Conservation (phyloP, 1,284 basidiomycete genomes). For the Phylloporus gajari region DNA sequence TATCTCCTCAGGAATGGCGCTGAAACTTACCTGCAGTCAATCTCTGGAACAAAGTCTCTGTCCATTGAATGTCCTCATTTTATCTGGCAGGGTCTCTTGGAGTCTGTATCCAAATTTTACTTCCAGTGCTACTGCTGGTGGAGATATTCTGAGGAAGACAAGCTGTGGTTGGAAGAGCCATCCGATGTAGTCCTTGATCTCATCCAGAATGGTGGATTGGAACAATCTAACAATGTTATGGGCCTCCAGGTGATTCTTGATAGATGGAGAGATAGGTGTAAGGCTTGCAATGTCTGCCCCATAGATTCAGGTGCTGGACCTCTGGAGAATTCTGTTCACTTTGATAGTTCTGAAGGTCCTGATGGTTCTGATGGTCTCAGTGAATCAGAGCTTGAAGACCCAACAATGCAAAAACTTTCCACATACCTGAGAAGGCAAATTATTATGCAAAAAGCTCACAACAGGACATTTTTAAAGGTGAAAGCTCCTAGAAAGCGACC, state of each 20-base stretch:
- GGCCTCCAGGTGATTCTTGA: conserved; percentile 4
- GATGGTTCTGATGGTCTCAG: no score
- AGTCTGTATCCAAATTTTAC: not conserved
- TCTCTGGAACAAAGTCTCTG: conserved; percentile 7
- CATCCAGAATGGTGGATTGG: conserved; percentile 7
- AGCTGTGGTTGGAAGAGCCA: conserved; percentile 12
- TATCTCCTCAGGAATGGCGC: conserved; percentile 12
- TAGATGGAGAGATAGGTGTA: conserved; percentile 15
- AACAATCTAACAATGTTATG: not conserved
- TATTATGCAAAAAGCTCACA: conserved; percentile 1
- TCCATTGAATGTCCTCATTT: conserved; percentile 10
- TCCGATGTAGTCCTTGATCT: conserved; percentile 4
- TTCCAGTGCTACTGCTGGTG: conserved; percentile 16
- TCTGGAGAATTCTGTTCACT: not conserved
- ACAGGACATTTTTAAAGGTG: not conserved
- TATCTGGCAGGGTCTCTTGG: conserved; percentile 3
- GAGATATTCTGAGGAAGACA: not conserved
- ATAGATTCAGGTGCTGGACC: no score
- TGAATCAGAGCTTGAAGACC: not conserved
- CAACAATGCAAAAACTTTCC: not conserved
- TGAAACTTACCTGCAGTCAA: not conserved
- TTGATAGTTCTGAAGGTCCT: not conserved
- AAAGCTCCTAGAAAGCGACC: not conserved
- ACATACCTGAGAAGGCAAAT: not conserved
- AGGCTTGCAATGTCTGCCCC: not conserved